These are phyloP conservation scores for Diospyros lotus DNA, from an alignment of 148 eudicot species.

Conservation along the genomic window DNA sequence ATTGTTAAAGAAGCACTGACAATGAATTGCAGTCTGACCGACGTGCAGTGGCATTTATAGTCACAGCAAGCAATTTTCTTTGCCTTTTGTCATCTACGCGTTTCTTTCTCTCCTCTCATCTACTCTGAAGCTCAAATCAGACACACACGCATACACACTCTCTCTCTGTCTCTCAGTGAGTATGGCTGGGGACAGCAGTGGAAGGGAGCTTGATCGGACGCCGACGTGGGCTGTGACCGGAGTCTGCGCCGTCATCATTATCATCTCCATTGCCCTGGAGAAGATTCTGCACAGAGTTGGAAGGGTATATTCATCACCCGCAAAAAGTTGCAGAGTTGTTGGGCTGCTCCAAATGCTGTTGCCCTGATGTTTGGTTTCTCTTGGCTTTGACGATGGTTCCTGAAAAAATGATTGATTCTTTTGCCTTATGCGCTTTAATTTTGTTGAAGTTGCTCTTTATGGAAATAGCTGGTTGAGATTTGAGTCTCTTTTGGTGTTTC, in stretches of 20 bases:
- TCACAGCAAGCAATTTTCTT: no score
- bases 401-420: not conserved
- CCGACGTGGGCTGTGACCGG: conserved; percentile 81
- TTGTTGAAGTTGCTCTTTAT: not conserved
- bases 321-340: not conserved
- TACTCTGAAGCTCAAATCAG: no score
- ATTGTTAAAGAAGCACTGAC: no score
- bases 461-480: not conserved
- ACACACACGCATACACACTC: no score
- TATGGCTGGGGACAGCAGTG: not conserved
- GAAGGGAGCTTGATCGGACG: conserved; percentile 48
- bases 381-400: not conserved
- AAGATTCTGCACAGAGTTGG: conserved; percentile 52
- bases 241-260: conserved; percentile 52
- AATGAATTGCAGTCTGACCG: no score
- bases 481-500: no score
- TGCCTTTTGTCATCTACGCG: no score
- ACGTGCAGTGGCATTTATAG: no score
- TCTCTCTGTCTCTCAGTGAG: not conserved
- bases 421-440: no score
- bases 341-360: not conserved
- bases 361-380: not conserved
- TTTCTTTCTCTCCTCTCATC: no score
- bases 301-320: conserved; percentile 18
- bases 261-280: conserved; percentile 54